Evolutionary conservation across 345 rosid genomes (phyloP).

Genomic region (Moringa oleifera): DNA sequence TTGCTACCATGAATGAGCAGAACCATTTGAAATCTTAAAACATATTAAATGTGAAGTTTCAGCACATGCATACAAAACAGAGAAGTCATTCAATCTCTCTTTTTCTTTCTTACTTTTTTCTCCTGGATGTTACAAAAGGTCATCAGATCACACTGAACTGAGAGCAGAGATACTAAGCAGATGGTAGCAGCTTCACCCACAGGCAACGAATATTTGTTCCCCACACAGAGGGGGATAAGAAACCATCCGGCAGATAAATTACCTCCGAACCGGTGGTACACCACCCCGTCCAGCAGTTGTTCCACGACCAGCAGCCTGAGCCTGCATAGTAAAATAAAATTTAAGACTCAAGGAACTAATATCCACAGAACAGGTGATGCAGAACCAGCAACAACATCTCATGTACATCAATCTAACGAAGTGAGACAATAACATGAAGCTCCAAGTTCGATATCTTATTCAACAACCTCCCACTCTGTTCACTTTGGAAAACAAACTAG

Average conservation of each 20-base stretch:
- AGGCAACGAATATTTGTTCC: neutral
- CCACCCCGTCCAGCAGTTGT: slow-evolving; percentile 70
- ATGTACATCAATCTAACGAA: neutral
- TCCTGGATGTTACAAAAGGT: neutral
- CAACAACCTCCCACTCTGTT: neutral
- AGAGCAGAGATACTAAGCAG: neutral
- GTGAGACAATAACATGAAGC: neutral
- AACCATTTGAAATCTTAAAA: neutral
- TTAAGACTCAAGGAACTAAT: neutral
- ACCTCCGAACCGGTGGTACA: slow-evolving; percentile 70
- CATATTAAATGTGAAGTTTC: neutral
- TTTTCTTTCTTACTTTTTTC: neutral
- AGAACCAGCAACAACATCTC: neutral
- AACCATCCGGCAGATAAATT: slow-evolving; percentile 11
- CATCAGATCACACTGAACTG: neutral
- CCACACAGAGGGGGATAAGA: neutral
- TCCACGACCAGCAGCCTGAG: slow-evolving; percentile 84
- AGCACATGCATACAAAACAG: neutral
- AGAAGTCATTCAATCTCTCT: neutral
- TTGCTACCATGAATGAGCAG: neutral
- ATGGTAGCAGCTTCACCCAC: neutral
- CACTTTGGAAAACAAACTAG: neutral
- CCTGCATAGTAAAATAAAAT: slow-evolving; percentile 26
- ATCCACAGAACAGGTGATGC: neutral
- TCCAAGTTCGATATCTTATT: neutral